Conservation (phyloP, 2,329 filamentous ascomycete species). For the Malbranchea zuffiana region DNA sequence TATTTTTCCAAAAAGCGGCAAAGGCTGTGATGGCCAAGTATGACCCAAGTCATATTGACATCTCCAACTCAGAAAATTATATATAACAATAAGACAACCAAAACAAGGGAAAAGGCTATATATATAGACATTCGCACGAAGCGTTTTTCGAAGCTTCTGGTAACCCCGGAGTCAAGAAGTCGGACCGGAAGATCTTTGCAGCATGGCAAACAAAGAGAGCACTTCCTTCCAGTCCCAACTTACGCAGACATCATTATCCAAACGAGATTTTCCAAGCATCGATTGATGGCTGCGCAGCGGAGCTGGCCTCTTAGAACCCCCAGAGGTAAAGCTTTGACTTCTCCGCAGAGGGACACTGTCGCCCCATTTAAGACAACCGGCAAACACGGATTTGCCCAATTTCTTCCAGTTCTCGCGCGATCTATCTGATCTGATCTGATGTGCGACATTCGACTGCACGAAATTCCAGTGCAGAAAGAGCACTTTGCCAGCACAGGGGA, state of each 20-base stretch:
- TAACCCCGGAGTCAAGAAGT: too few species aligned
- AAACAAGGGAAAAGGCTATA: too few species aligned
- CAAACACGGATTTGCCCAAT: conserved; percentile 23
- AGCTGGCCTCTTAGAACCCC: neutral
- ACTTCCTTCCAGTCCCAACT: conserved; percentile 22
- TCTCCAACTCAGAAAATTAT: too few species aligned
- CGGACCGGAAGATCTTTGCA: too few species aligned
- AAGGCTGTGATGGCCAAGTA: too few species aligned
- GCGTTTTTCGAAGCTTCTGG: too few species aligned
- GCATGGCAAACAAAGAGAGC: conserved; percentile 10
- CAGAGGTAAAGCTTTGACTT: neutral
- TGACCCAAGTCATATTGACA: too few species aligned
- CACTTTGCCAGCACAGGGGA: conserved; percentile 19
- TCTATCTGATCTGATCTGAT: neutral
- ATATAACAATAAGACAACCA: too few species aligned
- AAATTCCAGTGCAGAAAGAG: conserved; percentile 24
- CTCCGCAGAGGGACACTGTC: neutral
- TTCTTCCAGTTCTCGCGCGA: conserved; percentile 20
- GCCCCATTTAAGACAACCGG: conserved; percentile 26
- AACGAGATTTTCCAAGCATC: neutral
- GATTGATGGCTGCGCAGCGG: neutral
- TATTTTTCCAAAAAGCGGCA: too few species aligned
- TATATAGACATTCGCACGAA: too few species aligned
- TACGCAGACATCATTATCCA: conserved; percentile 16
- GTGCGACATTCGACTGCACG: conserved; percentile 1